Conservation (phyloP, 495 filamentous ascomycete genomes). For the Podospora appendiculata region DNA sequence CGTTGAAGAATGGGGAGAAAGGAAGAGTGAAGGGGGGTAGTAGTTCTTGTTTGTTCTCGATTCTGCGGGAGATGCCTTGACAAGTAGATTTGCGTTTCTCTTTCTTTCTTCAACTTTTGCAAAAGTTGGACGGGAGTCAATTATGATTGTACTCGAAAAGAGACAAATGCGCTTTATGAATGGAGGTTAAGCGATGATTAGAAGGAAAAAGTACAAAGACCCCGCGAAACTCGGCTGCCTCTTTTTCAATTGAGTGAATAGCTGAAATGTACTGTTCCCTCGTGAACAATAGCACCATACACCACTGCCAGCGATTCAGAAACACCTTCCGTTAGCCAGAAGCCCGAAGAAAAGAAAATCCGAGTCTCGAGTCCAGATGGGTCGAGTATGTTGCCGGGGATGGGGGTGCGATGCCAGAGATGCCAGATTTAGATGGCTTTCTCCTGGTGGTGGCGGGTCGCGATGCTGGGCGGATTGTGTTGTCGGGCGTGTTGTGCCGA, state of each 20-base stretch:
- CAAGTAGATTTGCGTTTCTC: conserved; percentile 13
- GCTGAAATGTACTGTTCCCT: conserved; percentile 14
- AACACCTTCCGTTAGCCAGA: conserved; percentile 14
- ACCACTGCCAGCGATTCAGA: conserved; percentile 19
- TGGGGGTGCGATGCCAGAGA: background rate
- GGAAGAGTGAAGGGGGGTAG: conserved; percentile 25
- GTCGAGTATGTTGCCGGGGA: background rate
- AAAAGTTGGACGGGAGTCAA: conserved; percentile 45
- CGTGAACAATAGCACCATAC: conserved; percentile 18
- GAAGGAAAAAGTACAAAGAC: conserved; percentile 32
- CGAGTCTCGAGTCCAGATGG: background rate
- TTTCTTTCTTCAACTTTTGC: conserved; percentile 29
- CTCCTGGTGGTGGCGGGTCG: background rate
- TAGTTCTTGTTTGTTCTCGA: conserved; percentile 2
- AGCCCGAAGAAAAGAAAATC: conserved; percentile 4
- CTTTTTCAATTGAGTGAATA: conserved; percentile 17
- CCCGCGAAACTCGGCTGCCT: conserved; percentile 18
- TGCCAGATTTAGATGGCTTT: background rate
- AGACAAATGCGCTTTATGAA: conserved; percentile 30
- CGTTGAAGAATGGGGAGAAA: conserved; percentile 26
- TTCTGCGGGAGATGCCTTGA: background rate
- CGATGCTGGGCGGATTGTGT: background rate
- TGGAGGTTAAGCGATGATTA: conserved; percentile 18
- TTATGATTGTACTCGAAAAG: conserved; percentile 50
- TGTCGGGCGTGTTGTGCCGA: background rate